Evolutionary conservation across 177 flowering plant genomes (phyloP), one percentile per base, ranked within the genome.

Genomic region (Vitis hybrid): DNA sequence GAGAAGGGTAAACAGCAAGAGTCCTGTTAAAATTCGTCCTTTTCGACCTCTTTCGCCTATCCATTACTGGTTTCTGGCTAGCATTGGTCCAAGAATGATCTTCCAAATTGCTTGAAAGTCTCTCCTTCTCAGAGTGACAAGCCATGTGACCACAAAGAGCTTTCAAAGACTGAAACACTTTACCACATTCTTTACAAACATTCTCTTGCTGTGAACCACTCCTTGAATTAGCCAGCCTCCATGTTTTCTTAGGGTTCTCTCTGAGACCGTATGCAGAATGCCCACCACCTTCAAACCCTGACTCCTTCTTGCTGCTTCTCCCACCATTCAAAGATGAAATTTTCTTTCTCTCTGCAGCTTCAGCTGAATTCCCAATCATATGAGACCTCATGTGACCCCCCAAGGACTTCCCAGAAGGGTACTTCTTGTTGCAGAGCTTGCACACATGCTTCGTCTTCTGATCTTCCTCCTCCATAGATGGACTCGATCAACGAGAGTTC

Each of bases 141-240:
- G 85, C 83, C 92, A 88, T 88, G 74, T 93, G 98, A 58, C 97
- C 94, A 79, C 90, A 87, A 14, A 91, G 76, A 75, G 98, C 95
- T 77, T 89, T 85, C 78, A 79, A 56, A 4, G 96, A 87, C 14
- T 80, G 85, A 76, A 90, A 88, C 64, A 78, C 89, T 78, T 87
- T 86, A 10, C 97, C 97, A 81, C 97, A 88, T 81, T 90, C 87
- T 72, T 76, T 85, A 66, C 97, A 91, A 4, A 82, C n/a, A 66
- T 82, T 78, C 45, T 72, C 82, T 51, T 78, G 71, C 19, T 57
- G 66, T 39, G 55, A 19, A 63, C 11, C 56, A 9, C 18, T 59
- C 51, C 50, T 65, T 6, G 80, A 79, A 74, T 85, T 86, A 1
- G 65, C 72, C 51, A 85, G 62, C 75, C 93, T 81, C 91, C 81